Evolutionary conservation across 495 filamentous ascomycete genomes (phyloP), one percentile per base, ranked within the genome.

Genomic region (Thozetella sp.): DNA sequence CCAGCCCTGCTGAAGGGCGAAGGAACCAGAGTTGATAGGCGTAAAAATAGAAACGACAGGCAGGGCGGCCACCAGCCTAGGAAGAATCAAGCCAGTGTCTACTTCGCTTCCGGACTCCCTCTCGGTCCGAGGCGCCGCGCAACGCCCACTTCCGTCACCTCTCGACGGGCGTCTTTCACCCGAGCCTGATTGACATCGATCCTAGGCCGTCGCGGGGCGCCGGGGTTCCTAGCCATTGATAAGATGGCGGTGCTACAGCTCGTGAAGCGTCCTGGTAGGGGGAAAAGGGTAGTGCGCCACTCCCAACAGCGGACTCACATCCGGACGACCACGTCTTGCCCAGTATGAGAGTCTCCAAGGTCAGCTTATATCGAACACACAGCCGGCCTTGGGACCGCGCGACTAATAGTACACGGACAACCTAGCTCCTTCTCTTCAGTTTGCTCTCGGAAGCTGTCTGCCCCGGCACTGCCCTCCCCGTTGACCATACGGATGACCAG

Each of bases 401-500:
- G n/a, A 37, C 30, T 37, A 6, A 37, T 37, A 37, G 6, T 6
- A 37, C 30, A 6, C 15, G 6, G 30, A 15, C 15, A 37, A n/a
- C n/a, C n/a, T 37, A 37, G 30, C 6, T 37, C 30, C 6, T 15
- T 15, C 30, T 37, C 30, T 6, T 6, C 6, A 15, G 6, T 37
- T 37, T 37, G 30, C 30, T 37, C 6, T 37, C 30, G 6, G 6
- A 15, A 15, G 30, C 30, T 37, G 30, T 37, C 15, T 37, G 6
- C 15, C 15, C 25, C 17, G 20, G 9, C 4, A 2, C 22, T 13
- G 50, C 50, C 13, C 22, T 52, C n/a, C 50, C 50, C 4, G 15
- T 52, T 2, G 25, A 52, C 22, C 50, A 52, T 15, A 52, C 50
- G 13, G 50, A 52, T 25, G 50, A 52, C 22, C 50, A 52, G 15